Evolutionary conservation across 176 grass and related monocot species (phyloP), one percentile per base, ranked within the genome.

Genomic region (Echinochloa phyllopogon): DNA sequence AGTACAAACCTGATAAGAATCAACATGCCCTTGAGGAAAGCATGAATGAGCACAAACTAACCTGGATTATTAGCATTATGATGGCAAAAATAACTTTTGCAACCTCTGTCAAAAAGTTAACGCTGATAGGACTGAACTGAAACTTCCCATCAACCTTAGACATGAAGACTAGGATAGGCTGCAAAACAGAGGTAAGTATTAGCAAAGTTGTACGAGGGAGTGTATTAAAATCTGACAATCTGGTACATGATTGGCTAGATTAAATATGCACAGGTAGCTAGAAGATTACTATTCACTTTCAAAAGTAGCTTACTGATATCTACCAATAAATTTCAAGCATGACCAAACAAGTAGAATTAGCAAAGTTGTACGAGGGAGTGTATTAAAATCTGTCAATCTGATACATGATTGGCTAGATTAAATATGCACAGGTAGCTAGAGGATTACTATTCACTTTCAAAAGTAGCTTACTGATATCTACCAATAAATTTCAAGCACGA

Each of bases 111-210:
- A 98, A 77, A 90, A 98, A 95, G 83, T 99, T 99, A 29, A 99
- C 91, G 8, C 96, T 94, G 60, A 98, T 90, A 43, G 96, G 96
- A 82, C 91, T 99, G 91, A 98, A 98, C 72, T 92, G 86, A 75
- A 98, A 95, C 80, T 95, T 98, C 59, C 96, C 96, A 85, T 98
- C 93, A 79, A 98, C 96, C 87, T 98, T 98, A 10, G 87, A 98
- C 96, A 98, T 98, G 83, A 94, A 98, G 33, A 98, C 93, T 77
- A 98, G 86, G 74, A 98, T 95, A 76, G 96, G 96, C 96, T 98
- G 93, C 91, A 95, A 67, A 63, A 67, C 18, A 50, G 66, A 78
- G 29, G 23, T 39, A 61, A 55, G 24, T 58, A 61, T 90, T 75
- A 91, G 68, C 43, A 75, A 4, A 43, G 10, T 61, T 78, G 0